A percentile compares a stretch with the other conserved stretches of the same genome.
Evolutionary conservation across 306 rosid species (phyloP).

Genomic region (Gynostemma pentaphyllum): DNA sequence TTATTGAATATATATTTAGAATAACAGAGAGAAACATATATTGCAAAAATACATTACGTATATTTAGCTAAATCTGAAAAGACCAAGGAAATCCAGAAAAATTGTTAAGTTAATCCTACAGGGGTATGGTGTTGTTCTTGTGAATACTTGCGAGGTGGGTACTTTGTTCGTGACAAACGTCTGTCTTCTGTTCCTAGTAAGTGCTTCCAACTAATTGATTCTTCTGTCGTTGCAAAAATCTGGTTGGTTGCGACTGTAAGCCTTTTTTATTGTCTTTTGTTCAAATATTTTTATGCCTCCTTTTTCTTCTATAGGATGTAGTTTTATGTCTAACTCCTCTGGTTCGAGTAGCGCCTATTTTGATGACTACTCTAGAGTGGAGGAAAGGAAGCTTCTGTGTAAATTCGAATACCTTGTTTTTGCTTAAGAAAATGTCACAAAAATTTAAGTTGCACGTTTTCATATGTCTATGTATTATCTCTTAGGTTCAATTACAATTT

Average conservation of each 20-base stretch:
- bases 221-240: neutral
- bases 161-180: conserved; percentile 74
- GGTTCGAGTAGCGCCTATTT: neutral
- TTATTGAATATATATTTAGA: no score
- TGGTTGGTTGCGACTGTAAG: neutral
- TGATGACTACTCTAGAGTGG: neutral
- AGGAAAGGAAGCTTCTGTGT: neutral
- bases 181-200: conserved; percentile 85
- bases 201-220: conserved; percentile 16
- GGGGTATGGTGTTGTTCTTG: conserved; percentile 95
- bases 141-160: conserved; percentile 85
- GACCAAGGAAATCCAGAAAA: no score
- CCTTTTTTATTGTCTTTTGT: neutral
- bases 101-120: conserved; percentile 28
- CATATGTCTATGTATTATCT: no score
- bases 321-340: no score
- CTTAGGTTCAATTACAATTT: neutral
- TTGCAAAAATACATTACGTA: no score
- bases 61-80: no score
- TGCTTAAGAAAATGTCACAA: neutral
- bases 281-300: neutral
- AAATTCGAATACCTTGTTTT: neutral
- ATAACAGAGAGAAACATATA: no score
- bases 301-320: no score
- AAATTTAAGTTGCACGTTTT: neutral